Conservation (phyloP, 2,329 filamentous ascomycete species). For the Paradendryphiella salina region DNA sequence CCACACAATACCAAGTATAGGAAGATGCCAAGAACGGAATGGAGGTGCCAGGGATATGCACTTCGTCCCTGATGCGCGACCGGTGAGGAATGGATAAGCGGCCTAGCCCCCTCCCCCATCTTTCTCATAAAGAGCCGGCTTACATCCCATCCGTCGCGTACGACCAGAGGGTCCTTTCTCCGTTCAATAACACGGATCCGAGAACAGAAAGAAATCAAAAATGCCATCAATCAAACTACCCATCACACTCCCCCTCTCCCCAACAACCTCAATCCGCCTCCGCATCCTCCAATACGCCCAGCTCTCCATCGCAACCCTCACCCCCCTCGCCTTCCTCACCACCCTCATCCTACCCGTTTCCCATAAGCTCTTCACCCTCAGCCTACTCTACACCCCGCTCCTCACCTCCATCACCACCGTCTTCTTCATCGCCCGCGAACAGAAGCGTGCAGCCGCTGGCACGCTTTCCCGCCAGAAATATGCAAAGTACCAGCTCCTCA, state of each 20-base stretch:
- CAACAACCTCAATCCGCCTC: conserved; percentile 23
- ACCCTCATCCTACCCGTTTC: conserved; percentile 24
- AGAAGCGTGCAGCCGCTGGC: conserved; percentile 19
- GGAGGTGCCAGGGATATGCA: conserved; percentile 5
- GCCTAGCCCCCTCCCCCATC: no score
- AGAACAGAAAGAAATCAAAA: neutral
- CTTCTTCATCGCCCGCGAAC: conserved; percentile 26
- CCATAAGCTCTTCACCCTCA: conserved; percentile 29
- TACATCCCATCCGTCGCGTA: neutral
- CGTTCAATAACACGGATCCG: neutral
- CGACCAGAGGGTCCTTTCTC: neutral
- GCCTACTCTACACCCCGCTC: conserved; percentile 29
- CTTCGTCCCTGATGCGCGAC: conserved; percentile 18
- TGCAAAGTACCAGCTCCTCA: conserved; percentile 29
- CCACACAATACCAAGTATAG: conserved; percentile 9
- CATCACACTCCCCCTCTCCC: conserved; percentile 7
- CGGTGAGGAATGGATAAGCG: conserved; percentile 19
- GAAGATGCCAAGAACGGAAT: conserved; percentile 10
- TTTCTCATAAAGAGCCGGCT: neutral
- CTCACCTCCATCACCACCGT: conserved; percentile 25
- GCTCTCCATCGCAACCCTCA: conserved; percentile 18
- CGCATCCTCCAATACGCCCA: conserved; percentile 27
- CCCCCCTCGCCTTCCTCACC: conserved; percentile 20
- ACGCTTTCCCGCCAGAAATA: conserved; percentile 29
- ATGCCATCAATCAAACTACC: conserved; percentile 11